Conservation (phyloP, 768 basidiomycete genomes). For the Mycena capillaripes region DNA sequence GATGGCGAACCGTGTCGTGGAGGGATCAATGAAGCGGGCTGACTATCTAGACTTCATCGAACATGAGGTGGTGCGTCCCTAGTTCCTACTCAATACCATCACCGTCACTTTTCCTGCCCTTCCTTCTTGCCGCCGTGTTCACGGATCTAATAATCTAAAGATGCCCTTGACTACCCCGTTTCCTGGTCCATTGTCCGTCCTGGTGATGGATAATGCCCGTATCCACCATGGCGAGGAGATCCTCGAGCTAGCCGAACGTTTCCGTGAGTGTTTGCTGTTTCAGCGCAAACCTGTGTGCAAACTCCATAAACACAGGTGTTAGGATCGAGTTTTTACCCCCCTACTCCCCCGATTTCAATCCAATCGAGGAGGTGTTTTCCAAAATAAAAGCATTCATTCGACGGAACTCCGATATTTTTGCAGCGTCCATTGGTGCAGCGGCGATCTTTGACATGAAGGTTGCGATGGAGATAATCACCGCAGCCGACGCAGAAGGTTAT, state of each 20-base stretch:
- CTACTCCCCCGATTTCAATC: constrained; percentile 53
- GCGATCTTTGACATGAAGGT: not conserved
- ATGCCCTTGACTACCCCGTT: constrained; percentile 42
- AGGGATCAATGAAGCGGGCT: constrained; percentile 31
- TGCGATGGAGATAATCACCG: not conserved
- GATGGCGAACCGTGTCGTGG: constrained; percentile 24
- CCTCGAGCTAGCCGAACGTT: constrained; percentile 40
- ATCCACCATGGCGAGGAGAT: constrained; percentile 49
- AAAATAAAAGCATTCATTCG: constrained; percentile 55
- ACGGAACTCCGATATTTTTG: not conserved
- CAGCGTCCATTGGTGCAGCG: not conserved
- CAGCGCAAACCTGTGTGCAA: too few species aligned
- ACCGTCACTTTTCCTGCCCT: too few species aligned
- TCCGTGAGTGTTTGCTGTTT: constrained; percentile 23
- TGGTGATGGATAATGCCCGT: constrained; percentile 48
- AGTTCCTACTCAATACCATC: too few species aligned
- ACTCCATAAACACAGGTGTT: too few species aligned
- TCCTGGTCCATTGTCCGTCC: constrained; percentile 36
- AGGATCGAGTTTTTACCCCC: constrained; percentile 2
- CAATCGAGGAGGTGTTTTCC: constrained; percentile 41
- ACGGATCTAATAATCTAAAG: constrained; percentile 16
- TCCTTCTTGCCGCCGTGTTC: too few species aligned
- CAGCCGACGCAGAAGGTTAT: too few species aligned
- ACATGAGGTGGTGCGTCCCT: constrained; percentile 31
- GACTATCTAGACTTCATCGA: constrained; percentile 25